Base-by-base conservation (phyloP, 805 yeast species). In the Danielia oregonensis region DNA sequence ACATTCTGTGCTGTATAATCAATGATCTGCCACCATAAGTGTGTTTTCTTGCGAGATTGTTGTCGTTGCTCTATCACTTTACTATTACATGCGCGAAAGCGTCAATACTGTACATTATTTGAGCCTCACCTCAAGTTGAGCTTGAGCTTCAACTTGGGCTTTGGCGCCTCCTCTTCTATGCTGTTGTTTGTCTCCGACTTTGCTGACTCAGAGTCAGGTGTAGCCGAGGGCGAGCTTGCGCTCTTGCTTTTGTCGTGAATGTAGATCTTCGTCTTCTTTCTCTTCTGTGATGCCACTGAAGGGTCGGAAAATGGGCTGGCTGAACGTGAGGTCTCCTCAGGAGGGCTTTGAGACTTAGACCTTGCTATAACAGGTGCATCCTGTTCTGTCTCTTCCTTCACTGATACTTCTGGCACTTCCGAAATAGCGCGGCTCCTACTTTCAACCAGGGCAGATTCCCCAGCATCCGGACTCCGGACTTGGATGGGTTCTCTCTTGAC, bases 181-280 rank as follows among this genome's bases (percentile, higher is more conserved):
- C 22, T 19, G 22, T 19, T 19, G 6, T 19, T 6, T 19, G 6
- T 19, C 9, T 19, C 22, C 22, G 22, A 17, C 34, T 7, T 17
- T 28, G 10, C 24, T 24, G 19, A 6, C 5, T 10, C 5, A 21
- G 12, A 11, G 9, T 17, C 21, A 7, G 32, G 28, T 10, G 30
- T 24, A 5, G 46, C 35, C 9, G 45, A 33, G 15, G 37, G 38
- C n/a, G 42, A 18, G 14, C 18, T 40, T 30, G 39, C 24, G 3
- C 37, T 19, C 9, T 19, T 19, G 22, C 22, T 18, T 24, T 40
- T 42, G 13, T 38, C 33, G 44, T 57, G 64, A 15, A 59, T 52
- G 43, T 59, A 59, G 15, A 57, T 51, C 34, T 54, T 57, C 5
- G 49, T 37, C 46, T 55, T 58, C 32, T 50, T 54, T 44, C 52